These are phyloP conservation scores for Penicillium sp. DNA, from an alignment of 2,329 filamentous ascomycete genomes.

Conservation along the genomic window DNA sequence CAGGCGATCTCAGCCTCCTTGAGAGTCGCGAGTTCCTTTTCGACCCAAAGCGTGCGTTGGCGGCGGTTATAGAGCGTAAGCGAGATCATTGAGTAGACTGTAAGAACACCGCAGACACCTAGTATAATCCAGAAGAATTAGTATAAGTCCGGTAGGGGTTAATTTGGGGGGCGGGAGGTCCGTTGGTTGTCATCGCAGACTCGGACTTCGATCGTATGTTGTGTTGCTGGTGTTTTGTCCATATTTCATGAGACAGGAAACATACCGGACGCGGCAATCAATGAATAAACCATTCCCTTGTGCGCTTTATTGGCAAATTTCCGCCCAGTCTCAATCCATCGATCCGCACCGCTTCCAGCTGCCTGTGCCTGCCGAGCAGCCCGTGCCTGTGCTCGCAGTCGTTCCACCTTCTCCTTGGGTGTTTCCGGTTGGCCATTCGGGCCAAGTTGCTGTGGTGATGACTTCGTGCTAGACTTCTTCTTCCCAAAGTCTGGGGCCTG, in stretches of 20 bases:
- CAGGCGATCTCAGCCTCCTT: slow-evolving; percentile 38
- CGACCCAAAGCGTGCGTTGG: slow-evolving; percentile 55
- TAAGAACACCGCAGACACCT: slow-evolving; percentile 54
- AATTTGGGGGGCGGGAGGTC: background rate
- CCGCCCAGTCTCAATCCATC: slow-evolving; percentile 45
- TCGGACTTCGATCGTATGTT: background rate
- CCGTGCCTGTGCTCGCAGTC: slow-evolving; percentile 58
- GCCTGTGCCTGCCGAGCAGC: slow-evolving; percentile 55
- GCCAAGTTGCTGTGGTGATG: slow-evolving; percentile 15
- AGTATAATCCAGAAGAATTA: slow-evolving; percentile 3
- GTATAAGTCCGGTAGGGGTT: background rate
- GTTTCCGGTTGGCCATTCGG: slow-evolving; percentile 45
- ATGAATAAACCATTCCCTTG: slow-evolving; percentile 49
- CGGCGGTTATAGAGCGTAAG: slow-evolving; percentile 60
- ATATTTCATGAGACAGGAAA: slow-evolving; percentile 6
- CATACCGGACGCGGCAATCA: slow-evolving; percentile 56
- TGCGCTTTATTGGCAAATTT: slow-evolving; percentile 54
- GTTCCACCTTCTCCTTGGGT: slow-evolving; percentile 59
- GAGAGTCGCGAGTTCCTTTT: slow-evolving; percentile 39
- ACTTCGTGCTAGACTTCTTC: slow-evolving; percentile 7
- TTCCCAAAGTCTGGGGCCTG: slow-evolving; percentile 26
- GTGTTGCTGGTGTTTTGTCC: background rate
- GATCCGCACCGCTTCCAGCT: slow-evolving; percentile 47
- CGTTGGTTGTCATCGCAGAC: background rate
- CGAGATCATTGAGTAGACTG: slow-evolving; percentile 56